A percentile compares a stretch with the other conserved stretches of the same genome.
phyloP scores from a whole-genome alignment of 371 early-diverging fungal genomes.

The Dichotomocladium elegans region DNA sequence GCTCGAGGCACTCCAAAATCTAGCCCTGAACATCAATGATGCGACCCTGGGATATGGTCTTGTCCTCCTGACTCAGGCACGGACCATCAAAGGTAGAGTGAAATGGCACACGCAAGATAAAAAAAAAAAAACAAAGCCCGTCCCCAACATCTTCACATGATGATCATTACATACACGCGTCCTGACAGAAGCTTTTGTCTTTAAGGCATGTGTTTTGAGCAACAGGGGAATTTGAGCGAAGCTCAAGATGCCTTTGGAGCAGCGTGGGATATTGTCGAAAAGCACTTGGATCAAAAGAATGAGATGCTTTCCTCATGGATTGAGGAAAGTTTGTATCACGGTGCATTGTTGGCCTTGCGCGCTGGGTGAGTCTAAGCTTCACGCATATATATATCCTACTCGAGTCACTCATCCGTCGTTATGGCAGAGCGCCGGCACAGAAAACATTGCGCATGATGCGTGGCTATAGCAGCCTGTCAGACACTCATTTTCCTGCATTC shows the following conservation, averaged over 20 bases:
- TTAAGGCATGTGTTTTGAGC: slow-evolving; percentile 48
- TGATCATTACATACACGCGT: slow-evolving; percentile 4
- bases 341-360: slow-evolving; percentile 48
- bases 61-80: slow-evolving; percentile 46
- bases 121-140: too few species aligned
- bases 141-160: too few species aligned
- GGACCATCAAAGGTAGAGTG: slow-evolving; percentile 46
- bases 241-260: slow-evolving; percentile 52
- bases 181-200: not conserved
- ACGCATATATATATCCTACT: too few species aligned
- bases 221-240: slow-evolving; percentile 29
- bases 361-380: slow-evolving; percentile 49
- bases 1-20: slow-evolving; percentile 24
- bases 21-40: slow-evolving; percentile 29
- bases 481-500: slow-evolving; percentile 32
- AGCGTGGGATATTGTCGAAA: slow-evolving; percentile 38
- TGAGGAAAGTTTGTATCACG: slow-evolving; percentile 66
- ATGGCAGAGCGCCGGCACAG: slow-evolving; percentile 2
- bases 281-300: slow-evolving; percentile 39
- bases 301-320: slow-evolving; percentile 61
- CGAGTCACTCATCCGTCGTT: not conserved
- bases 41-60: slow-evolving; percentile 52
- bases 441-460: slow-evolving; percentile 30
- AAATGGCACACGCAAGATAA: not conserved
- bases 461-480: slow-evolving; percentile 21